Evolutionary conservation across 768 basidiomycete species (phyloP), one percentile per base, ranked within the genome.

Genomic region (Mycena rebaudengoi): DNA sequence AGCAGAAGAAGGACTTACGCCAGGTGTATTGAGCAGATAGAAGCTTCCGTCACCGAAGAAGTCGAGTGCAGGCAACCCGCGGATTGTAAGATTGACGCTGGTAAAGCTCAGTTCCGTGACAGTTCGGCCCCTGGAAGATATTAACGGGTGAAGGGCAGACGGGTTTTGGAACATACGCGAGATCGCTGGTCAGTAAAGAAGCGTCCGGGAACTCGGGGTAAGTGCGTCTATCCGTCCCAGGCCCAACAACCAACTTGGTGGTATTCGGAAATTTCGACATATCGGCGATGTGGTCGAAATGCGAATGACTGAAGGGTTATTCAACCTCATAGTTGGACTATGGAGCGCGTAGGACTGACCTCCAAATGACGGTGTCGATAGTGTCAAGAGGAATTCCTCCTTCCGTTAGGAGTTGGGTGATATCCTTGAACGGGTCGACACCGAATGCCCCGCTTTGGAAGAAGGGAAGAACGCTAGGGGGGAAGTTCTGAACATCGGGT

Each of bases 11-110:
- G 12, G 7, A 46, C 58, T 45, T 37, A 64, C 66, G 37, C 67
- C 67, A 29, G 67, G 60, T 8, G 60, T 60, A 39, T 65, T 32
- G 7, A 65, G 52, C 20, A 62, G 52, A 44, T 62, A 62, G 30
- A 62, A 45, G 44, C 67, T 55, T 26, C 55, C 55, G 26, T n/a
- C n/a, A n/a, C n/a, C n/a, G n/a, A n/a, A n/a, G n/a, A n/a, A 48
- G 18, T 66, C 64, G 16, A 57, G 23, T 3, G 65, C 65, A 5
- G 51, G 28, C n/a, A 66, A 30, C 8, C 60, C 65, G 48, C 53
- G 39, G 33, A 66, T 56, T 2, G 33, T 41, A 20, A 52, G n/a
- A 4, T 49, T 51, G 1, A 59, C 4, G 2, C 16, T 18, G 3
- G 11, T 20, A 25, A 65, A 56, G 29, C 43, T 33, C 18, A 62